A percentile compares a stretch with the other conserved stretches of the same genome.
Evolutionary conservation across 148 eudicot genomes (phyloP).

Genomic region (Cornus florida): DNA sequence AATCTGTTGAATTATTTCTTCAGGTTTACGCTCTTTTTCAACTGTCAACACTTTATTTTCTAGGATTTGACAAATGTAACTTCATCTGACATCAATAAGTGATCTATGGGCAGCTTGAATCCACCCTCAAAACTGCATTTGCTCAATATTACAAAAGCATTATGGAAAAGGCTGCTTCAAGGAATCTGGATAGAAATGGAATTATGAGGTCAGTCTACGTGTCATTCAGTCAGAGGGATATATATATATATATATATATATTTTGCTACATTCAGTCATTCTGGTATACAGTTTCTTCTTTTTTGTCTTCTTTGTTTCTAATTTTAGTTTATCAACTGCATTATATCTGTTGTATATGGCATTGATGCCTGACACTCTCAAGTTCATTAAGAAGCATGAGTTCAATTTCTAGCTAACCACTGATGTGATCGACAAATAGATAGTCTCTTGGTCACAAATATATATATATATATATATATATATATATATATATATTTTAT

Average conservation of each 20-base stretch:
- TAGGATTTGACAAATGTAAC: neutral
- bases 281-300: no score
- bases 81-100: conserved; percentile 19
- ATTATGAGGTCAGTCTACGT: conserved; percentile 37
- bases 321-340: neutral
- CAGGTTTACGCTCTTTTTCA: conserved; percentile 51
- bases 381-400: neutral
- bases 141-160: conserved; percentile 79
- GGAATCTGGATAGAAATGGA: conserved; percentile 33
- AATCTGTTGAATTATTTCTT: conserved; percentile 70
- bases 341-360: neutral
- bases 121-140: conserved; percentile 54
- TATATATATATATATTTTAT: neutral
- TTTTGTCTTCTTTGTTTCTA: neutral
- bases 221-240: no score
- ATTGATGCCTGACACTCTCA: no score
- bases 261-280: no score
- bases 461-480: neutral
- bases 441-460: neutral
- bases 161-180: conserved; percentile 60
- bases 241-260: no score
- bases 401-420: neutral
- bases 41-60: conserved; percentile 4
- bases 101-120: conserved; percentile 53
- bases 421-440: neutral